These are phyloP conservation scores for Pterula multifida DNA, from an alignment of 1,284 basidiomycete species.

Conservation along the genomic window DNA sequence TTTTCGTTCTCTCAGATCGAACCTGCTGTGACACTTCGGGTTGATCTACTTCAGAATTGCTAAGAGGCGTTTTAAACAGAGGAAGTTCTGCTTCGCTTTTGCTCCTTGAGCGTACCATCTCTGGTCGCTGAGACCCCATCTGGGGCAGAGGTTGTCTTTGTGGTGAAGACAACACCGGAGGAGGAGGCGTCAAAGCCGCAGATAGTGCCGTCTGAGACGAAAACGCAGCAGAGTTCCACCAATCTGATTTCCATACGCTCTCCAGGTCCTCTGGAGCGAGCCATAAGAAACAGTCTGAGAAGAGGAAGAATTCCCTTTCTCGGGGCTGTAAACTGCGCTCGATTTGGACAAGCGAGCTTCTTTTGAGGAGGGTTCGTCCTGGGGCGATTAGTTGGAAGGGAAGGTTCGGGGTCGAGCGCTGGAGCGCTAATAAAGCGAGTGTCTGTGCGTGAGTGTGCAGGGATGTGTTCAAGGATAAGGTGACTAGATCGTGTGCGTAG, in stretches of 20 bases:
- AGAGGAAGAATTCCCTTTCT: slow-evolving; percentile 66
- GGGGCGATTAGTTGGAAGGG: slow-evolving; percentile 69
- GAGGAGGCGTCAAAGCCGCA: slow-evolving; percentile 1
- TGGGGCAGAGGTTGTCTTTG: background rate
- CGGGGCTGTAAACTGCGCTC: slow-evolving; percentile 36
- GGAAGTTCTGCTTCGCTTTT: slow-evolving; percentile 50
- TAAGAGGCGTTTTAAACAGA: slow-evolving; percentile 8
- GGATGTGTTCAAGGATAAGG: slow-evolving; percentile 63
- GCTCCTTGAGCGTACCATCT: slow-evolving; percentile 36
- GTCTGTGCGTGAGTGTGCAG: slow-evolving; percentile 68
- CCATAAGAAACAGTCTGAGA: slow-evolving; percentile 75
- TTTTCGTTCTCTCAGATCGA: background rate
- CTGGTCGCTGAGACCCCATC: slow-evolving; percentile 14
- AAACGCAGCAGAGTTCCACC: slow-evolving; percentile 6
- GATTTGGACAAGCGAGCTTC: slow-evolving; percentile 48
- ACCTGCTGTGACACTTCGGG: background rate
- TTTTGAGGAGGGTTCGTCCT: slow-evolving; percentile 64
- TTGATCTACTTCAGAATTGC: slow-evolving; percentile 7
- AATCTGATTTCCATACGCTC: slow-evolving; percentile 18
- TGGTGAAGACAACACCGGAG: background rate
- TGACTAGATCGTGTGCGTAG: slow-evolving; percentile 40
- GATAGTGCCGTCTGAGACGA: background rate
- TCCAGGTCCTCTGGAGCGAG: slow-evolving; percentile 40
- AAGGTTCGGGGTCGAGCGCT: slow-evolving; percentile 61
- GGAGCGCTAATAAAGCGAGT: slow-evolving; percentile 61